These are phyloP conservation scores for Penicillium atrosanguineum DNA, from an alignment of 495 filamentous ascomycete species.

Conservation along the genomic window DNA sequence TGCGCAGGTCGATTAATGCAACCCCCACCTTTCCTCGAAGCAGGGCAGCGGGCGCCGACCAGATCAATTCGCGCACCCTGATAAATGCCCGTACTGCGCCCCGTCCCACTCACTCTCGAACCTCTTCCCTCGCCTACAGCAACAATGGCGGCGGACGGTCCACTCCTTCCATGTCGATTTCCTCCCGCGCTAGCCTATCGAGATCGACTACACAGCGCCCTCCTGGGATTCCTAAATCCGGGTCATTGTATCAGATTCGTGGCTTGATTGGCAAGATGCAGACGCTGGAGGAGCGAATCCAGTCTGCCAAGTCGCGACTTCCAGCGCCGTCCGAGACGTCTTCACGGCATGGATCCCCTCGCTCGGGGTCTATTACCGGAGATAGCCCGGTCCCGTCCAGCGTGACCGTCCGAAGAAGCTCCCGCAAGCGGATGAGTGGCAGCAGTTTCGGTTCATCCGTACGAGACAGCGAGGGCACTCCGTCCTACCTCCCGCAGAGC, in stretches of 20 bases:
- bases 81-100: conserved; percentile 45
- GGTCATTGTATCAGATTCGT: conserved; percentile 88
- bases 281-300: conserved; percentile 85
- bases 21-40: conserved; percentile 42
- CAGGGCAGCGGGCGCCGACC: conserved; percentile 36
- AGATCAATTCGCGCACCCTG: conserved; percentile 35
- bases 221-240: conserved; percentile 66
- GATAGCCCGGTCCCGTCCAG: conserved; percentile 64
- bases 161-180: conserved; percentile 39
- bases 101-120: conserved; percentile 45
- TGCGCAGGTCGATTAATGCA: conserved; percentile 45
- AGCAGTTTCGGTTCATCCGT: conserved; percentile 60
- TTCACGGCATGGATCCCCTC: conserved; percentile 69
- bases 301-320: conserved; percentile 89
- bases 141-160: conserved; percentile 28
- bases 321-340: conserved; percentile 77
- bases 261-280: conserved; percentile 95
- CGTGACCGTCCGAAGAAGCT: conserved; percentile 73
- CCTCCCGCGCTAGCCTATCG: conserved; percentile 37
- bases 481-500: conserved; percentile 43
- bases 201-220: conserved; percentile 28
- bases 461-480: conserved; percentile 42
- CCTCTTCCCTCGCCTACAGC: conserved; percentile 51
- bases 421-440: conserved; percentile 61
- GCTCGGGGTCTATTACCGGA: conserved; percentile 50